A percentile compares a stretch with the other conserved stretches of the same genome.
These are phyloP conservation scores for Prunella vulgaris DNA, from an alignment of 257 asterid species.

Conservation along the genomic window DNA sequence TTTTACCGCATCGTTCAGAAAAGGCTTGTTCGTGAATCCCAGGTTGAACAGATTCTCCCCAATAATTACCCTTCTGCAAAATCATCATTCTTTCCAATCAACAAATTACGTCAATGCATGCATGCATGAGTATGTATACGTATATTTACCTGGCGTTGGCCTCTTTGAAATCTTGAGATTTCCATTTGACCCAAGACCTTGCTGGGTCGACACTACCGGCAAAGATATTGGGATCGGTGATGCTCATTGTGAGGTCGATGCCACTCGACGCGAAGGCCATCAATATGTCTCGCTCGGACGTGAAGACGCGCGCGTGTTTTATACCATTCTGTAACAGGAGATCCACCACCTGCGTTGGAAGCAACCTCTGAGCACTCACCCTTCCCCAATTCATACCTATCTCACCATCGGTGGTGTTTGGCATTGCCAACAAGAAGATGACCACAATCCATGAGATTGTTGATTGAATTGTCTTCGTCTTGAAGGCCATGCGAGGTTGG, in stretches of 20 bases:
- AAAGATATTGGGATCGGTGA: accelerated
- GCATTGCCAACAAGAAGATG: background rate
- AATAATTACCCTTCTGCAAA: constrained; percentile 2
- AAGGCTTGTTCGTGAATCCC: background rate
- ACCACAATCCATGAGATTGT: background rate
- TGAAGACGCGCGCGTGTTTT: constrained; percentile 4
- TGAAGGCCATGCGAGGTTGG: background rate
- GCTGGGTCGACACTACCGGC: accelerated
- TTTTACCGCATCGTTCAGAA: accelerated
- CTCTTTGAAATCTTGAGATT: background rate
- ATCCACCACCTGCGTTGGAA: constrained; percentile 40
- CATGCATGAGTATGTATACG: background rate
- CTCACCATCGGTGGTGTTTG: background rate
- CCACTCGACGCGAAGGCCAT: constrained; percentile 23
- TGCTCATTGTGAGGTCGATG: constrained; percentile 14
- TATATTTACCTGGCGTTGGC: background rate
- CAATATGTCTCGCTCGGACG: background rate
- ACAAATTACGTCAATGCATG: background rate
- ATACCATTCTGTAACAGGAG: constrained; percentile 29
- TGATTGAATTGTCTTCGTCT: background rate
- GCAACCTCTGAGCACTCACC: constrained; percentile 15
- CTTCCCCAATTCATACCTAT: constrained; percentile 34
- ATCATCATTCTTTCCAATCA: background rate
- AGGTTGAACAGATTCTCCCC: background rate
- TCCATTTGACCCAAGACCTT: background rate